These are phyloP conservation scores for Brassica nigra DNA, from an alignment of 345 rosid species.

Conservation along the genomic window DNA sequence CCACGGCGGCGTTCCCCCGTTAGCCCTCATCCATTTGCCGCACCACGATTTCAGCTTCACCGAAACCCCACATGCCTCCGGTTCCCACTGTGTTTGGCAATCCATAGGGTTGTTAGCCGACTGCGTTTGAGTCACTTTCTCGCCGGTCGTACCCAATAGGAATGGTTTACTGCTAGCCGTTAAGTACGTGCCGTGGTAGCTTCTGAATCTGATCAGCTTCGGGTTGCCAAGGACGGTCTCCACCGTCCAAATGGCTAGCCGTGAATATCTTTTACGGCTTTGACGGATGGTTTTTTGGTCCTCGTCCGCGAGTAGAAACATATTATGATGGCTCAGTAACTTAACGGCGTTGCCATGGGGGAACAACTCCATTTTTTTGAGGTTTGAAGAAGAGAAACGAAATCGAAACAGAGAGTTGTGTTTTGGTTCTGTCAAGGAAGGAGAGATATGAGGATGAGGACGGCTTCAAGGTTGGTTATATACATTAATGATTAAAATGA, in stretches of 20 bases:
- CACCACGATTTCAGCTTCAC: slow-evolving; percentile 62
- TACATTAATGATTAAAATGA: slow-evolving; percentile 17
- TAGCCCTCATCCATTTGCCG: slow-evolving; percentile 71
- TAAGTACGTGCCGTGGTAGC: slow-evolving; percentile 65
- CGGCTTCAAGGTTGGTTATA: slow-evolving; percentile 7
- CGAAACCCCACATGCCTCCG: slow-evolving; percentile 68
- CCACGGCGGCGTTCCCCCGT: slow-evolving; percentile 95
- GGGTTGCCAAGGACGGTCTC: slow-evolving; percentile 57
- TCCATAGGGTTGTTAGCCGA: slow-evolving; percentile 45
- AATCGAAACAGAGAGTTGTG: slow-evolving; percentile 28
- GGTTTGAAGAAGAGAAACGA: slow-evolving; percentile 10
- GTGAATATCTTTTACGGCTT: slow-evolving; percentile 54
- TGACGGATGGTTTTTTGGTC: slow-evolving; percentile 69
- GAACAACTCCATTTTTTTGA: slow-evolving; percentile 63
- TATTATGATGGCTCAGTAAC: slow-evolving; percentile 81
- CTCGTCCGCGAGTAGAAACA: slow-evolving; percentile 75
- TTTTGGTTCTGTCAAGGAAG: slow-evolving; percentile 28
- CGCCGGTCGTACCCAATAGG: slow-evolving; percentile 83
- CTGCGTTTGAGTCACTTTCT: slow-evolving; percentile 57
- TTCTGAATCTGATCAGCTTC: slow-evolving; percentile 52
- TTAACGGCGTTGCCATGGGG: slow-evolving; percentile 60
- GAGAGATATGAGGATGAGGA: slow-evolving; percentile 4
- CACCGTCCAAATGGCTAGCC: slow-evolving; percentile 67
- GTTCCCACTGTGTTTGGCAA: slow-evolving; percentile 82
- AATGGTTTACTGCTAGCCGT: slow-evolving; percentile 71